Base-by-base conservation (phyloP, 176 grass and related monocot species). In the Oryza rufipogon region DNA sequence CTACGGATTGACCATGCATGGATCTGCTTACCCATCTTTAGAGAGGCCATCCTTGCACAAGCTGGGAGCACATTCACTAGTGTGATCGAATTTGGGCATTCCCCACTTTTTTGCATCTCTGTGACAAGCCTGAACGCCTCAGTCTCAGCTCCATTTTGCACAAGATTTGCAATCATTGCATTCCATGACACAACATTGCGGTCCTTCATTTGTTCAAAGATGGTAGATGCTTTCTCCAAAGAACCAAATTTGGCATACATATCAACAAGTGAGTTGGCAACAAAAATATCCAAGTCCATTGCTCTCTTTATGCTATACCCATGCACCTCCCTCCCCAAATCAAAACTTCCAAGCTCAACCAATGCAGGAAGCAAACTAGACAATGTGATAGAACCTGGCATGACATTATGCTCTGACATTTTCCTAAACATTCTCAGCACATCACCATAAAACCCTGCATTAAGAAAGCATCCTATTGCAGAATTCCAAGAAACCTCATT, bases 171-270 rank as follows among this genome's bases (percentile, higher is more conserved):
- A 15, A 95, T 90, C 93, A 98, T 92, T 44, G 96, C 80, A 85
- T 95, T 98, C 91, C 96, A 95, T 8, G 92, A 95, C 70, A 95
- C 92, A 32, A 85, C 75, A 73, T 91, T 91, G 1, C 41, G 79
- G 16, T 6, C 88, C 68, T 80, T 72, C 78, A 91, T 95, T 70
- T 68, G 86, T 68, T 85, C 84, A 76, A 98, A 98, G 13, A 95
- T 75, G 70, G 68, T 25, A 49, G 72, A 88, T 17, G 84, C 91
- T 79, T 87, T 92, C 16, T 85, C 76, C 22, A 83, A 66, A 87
- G n/a, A 86, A 72, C 92, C 91, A 22, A 68, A 91, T 77, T 98
- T 98, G 14, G 91, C 89, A 80, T 98, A 98, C 92, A 98, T 98
- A 84, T 98, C 92, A 36, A 98, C 69, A 4, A 92, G 72, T 52